These are phyloP conservation scores for Capronia coronata DNA, from an alignment of 2,329 filamentous ascomycete genomes.

Conservation along the genomic window DNA sequence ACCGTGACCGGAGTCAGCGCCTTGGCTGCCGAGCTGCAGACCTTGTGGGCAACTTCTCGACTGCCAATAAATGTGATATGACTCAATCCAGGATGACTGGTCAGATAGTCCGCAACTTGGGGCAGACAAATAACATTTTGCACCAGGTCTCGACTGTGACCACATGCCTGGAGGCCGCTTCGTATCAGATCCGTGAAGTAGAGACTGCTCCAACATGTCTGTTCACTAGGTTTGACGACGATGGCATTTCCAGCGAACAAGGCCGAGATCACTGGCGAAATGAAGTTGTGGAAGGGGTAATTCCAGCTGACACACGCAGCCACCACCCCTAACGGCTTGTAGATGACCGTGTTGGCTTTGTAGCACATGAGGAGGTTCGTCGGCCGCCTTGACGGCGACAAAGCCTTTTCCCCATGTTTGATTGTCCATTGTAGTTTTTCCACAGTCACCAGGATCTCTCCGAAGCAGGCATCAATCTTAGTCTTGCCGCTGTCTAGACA, in stretches of 20 bases:
- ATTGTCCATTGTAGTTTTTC: constrained; percentile 96
- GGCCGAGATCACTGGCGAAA: constrained; percentile 82
- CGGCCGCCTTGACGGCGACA: constrained; percentile 65
- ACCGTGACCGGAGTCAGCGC: constrained; percentile 80
- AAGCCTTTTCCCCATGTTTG: constrained; percentile 74
- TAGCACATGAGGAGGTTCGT: constrained; percentile 93
- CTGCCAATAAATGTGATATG: constrained; percentile 98
- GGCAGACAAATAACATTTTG: constrained; percentile 88
- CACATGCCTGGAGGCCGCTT: constrained; percentile 72
- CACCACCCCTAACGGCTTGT: constrained; percentile 89
- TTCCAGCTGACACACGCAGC: constrained; percentile 95
- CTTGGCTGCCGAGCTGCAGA: constrained; percentile 79
- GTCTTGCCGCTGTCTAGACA: constrained; percentile 95
- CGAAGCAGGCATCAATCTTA: constrained; percentile 85
- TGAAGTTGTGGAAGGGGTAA: constrained; percentile 90
- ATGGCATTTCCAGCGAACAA: constrained; percentile 89
- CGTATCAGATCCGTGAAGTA: constrained; percentile 78
- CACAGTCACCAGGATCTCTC: constrained; percentile 86
- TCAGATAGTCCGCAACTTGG: constrained; percentile 69
- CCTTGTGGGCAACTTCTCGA: constrained; percentile 74
- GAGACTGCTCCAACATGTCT: constrained; percentile 82
- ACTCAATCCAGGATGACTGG: constrained; percentile 72
- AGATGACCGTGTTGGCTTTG: constrained; percentile 83
- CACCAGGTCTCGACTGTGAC: constrained; percentile 72
- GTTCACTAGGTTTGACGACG: constrained; percentile 89